phyloP scores from a whole-genome alignment of 129 eudicot species.

The Daucus carota region DNA sequence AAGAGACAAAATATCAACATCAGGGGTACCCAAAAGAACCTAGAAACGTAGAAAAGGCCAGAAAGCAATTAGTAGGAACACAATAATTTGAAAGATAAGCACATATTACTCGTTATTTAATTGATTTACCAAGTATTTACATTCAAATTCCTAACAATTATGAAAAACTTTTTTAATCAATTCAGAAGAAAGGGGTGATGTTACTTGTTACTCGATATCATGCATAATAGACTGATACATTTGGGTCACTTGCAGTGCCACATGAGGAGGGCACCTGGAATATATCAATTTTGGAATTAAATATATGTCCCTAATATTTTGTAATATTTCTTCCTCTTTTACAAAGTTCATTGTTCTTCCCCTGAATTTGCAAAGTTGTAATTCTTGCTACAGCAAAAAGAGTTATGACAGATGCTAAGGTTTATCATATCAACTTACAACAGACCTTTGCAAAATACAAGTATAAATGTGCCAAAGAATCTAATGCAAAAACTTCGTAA shows the following conservation, averaged over 20 bases:
- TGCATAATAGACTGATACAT: neutral
- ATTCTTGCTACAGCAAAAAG: neutral
- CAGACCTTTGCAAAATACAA: neutral
- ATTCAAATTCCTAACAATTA: neutral
- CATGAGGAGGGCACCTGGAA: neutral
- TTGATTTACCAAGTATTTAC: neutral
- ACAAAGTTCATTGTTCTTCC: neutral
- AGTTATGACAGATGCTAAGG: neutral
- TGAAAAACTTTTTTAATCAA: neutral
- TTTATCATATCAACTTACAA: neutral
- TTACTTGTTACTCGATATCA: neutral
- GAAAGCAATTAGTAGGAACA: neutral
- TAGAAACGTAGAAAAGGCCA: neutral
- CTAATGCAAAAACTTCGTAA: neutral
- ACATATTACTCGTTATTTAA: neutral
- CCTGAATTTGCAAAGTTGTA: no score
- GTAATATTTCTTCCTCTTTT: neutral
- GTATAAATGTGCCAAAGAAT: neutral
- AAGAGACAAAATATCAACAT: neutral
- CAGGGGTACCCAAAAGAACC: neutral
- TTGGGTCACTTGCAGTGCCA: neutral
- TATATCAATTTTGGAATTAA: neutral
- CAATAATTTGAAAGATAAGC: neutral
- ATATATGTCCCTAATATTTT: neutral
- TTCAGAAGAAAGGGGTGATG: neutral